Evolutionary conservation across 179 eudicot genomes (phyloP).

Genomic region (Amaranthus tricolor): DNA sequence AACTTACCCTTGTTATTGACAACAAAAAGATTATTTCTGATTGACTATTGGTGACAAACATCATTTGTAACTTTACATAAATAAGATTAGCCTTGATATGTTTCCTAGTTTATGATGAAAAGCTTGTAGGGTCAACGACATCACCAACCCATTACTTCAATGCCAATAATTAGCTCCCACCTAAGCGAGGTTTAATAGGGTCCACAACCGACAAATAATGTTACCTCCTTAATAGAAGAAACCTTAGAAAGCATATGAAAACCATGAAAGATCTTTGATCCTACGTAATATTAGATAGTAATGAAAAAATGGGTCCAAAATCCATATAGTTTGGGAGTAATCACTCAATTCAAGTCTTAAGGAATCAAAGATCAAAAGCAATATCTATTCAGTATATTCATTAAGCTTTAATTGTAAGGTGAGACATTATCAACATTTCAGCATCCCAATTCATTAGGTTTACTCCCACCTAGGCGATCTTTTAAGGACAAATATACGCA

Average conservation of each 20-base stretch:
- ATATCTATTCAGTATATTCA: background rate
- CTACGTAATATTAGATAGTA: background rate
- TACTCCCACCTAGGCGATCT: too few species aligned
- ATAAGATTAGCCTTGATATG: too few species aligned
- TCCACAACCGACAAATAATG: background rate
- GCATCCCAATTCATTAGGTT: too few species aligned
- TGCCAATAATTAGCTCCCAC: too few species aligned
- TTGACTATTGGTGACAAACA: too few species aligned
- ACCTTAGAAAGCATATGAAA: background rate
- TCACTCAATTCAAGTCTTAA: background rate
- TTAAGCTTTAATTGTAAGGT: background rate
- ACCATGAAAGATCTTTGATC: background rate
- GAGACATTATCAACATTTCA: background rate
- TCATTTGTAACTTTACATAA: too few species aligned
- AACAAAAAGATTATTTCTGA: too few species aligned
- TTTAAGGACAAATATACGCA: too few species aligned
- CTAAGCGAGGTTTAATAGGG: background rate
- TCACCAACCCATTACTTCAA: too few species aligned
- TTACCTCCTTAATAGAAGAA: background rate
- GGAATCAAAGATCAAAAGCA: background rate
- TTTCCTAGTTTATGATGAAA: too few species aligned
- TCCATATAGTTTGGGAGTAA: background rate
- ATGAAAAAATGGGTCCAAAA: background rate
- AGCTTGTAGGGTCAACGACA: too few species aligned
- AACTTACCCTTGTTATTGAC: too few species aligned